Percentiles rank a stretch among this genome's conserved stretches.
These are phyloP conservation scores for Alternaria rosae DNA, from an alignment of 2,329 filamentous ascomycete genomes.

Conservation along the genomic window DNA sequence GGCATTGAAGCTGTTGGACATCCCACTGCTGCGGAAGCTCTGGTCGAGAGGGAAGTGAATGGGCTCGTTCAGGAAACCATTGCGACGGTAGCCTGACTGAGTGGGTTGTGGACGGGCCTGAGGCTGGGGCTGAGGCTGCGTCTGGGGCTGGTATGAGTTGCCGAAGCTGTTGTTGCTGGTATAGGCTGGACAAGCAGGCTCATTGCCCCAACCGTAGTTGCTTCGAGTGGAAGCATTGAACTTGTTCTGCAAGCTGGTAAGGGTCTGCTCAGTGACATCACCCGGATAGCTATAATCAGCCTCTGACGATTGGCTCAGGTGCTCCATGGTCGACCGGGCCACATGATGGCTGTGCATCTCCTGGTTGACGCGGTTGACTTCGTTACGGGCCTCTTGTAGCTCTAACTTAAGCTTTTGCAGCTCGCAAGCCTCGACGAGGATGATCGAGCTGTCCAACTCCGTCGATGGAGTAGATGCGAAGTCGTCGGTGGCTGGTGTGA, in stretches of 20 bases:
- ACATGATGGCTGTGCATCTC: slow-evolving; percentile 72
- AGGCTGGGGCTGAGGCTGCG: slow-evolving; percentile 14
- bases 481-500: slow-evolving; percentile 67
- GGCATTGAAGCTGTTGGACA: slow-evolving; percentile 21
- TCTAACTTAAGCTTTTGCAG: slow-evolving; percentile 73
- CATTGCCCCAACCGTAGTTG: slow-evolving; percentile 45
- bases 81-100: slow-evolving; percentile 39
- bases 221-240: slow-evolving; percentile 58
- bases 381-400: slow-evolving; percentile 73
- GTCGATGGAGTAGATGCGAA: slow-evolving; percentile 50
- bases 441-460: slow-evolving; percentile 31
- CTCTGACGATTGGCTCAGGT: slow-evolving; percentile 61
- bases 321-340: slow-evolving; percentile 66
- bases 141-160: slow-evolving; percentile 25
- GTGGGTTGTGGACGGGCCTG: slow-evolving; percentile 24
- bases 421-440: slow-evolving; percentile 61
- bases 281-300: slow-evolving; percentile 55
- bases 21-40: slow-evolving; percentile 35
- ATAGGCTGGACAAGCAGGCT: slow-evolving; percentile 33
- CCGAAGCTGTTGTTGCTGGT: slow-evolving; percentile 35
- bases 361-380: slow-evolving; percentile 74
- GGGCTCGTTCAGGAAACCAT: slow-evolving; percentile 47
- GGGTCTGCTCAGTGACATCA: slow-evolving; percentile 60
- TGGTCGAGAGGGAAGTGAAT: slow-evolving; percentile 48
- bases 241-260: slow-evolving; percentile 58